These are phyloP conservation scores for maize (Zea mays) DNA, from an alignment of 176 grass and related monocot genomes.

Conservation along the genomic window DNA sequence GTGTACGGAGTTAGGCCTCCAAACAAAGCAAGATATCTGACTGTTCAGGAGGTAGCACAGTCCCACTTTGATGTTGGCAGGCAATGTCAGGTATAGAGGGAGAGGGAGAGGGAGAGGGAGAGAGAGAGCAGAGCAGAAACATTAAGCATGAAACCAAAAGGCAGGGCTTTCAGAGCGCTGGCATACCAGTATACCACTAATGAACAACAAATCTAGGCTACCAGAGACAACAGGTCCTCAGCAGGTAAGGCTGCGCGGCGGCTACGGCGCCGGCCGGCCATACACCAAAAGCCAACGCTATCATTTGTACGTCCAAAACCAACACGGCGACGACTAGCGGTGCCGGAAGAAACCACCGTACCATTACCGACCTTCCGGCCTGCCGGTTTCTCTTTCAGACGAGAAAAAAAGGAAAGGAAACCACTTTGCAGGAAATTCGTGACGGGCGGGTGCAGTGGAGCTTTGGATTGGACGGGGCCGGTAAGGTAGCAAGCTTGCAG, in stretches of 20 bases:
- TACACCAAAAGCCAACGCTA: background rate
- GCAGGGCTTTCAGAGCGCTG: constrained; percentile 25
- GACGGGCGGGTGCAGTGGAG: background rate
- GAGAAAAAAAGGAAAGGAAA: background rate
- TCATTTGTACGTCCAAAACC: background rate
- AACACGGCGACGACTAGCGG: background rate
- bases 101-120: too few species aligned
- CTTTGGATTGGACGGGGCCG: background rate
- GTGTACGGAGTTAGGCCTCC: background rate
- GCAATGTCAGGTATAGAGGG: background rate
- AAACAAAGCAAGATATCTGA: constrained; percentile 4
- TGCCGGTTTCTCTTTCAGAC: background rate
- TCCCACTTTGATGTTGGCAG: constrained; percentile 8
- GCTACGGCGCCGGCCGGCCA: background rate
- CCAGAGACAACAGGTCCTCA: background rate
- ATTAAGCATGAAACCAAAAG: constrained; percentile 21
- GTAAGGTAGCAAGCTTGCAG: background rate
- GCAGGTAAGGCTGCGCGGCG: constrained; percentile 5
- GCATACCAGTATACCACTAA: constrained; percentile 11
- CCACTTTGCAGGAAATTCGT: too few species aligned
- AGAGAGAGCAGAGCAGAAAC: constrained; percentile 1
- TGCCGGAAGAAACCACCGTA: background rate
- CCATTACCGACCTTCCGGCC: too few species aligned
- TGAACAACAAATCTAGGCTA: constrained; percentile 34
- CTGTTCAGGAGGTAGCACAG: constrained; percentile 6